Base-by-base conservation (phyloP, 2,329 filamentous ascomycete genomes). In the Alternaria metachromatica region DNA sequence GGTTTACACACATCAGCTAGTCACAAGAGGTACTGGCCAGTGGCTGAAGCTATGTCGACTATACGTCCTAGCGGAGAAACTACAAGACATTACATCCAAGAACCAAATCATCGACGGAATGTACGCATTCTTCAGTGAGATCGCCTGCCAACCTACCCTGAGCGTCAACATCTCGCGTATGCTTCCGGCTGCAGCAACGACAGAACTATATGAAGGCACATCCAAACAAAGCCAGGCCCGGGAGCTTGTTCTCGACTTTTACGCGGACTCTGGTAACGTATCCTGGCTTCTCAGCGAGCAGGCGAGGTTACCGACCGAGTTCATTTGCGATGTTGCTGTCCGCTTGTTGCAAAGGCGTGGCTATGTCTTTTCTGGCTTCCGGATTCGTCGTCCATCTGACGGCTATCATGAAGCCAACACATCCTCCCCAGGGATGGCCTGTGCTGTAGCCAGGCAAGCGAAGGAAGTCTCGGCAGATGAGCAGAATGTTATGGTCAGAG, bases 11-110 rank as follows among this genome's bases (percentile, higher is more conserved):
- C 15, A 3, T 1, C 15, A 41, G 37, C 37, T 41, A 41, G 37
- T 11, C 37, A 41, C 37, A 0, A 41, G 0, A 18, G n/a, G 37
- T 0, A 6, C 0, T 18, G 0, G 0, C 0, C 15, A 41, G 0
- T 41, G 37, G 37, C 37, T 41, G n/a, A 41, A 6, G 0, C 9
- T 41, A 18, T 41, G 37, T 0, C 37, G 37, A 0, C 37, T 41
- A 0, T 41, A 41, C 37, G 37, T 41, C 0, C n/a, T 41, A 41
- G 37, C 37, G 37, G 37, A 41, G 37, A 41, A 41, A 41, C 37
- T 41, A 41, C 37, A 41, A 41, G 37, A 41, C 37, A 5, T 41
- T 0, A 41, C 15, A 11, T 41, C n/a, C 8, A 41, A 41, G 37
- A 41, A 41, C 37, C 37, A 41, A 0, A 41, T 41, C 37, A 41